A percentile compares a stretch with the other conserved stretches of the same genome.
Conservation (phyloP, 768 basidiomycete genomes). For the Mrakia hoshinonis region DNA sequence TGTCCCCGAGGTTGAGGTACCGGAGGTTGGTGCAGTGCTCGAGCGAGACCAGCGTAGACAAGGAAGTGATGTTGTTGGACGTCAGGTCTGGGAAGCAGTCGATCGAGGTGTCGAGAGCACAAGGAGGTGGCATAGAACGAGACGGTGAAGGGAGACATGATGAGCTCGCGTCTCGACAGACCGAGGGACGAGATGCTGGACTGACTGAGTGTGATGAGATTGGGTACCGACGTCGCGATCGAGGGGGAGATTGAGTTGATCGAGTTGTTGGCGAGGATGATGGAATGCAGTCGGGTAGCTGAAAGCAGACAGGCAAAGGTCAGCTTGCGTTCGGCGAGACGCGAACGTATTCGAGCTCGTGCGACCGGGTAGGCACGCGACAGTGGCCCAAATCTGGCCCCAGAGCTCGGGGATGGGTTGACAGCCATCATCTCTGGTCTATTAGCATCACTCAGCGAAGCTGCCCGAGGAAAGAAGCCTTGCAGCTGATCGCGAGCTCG, state of each 20-base stretch:
- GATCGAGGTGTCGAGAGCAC: background rate
- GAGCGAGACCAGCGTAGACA: conserved; percentile 39
- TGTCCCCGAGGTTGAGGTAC: conserved; percentile 38
- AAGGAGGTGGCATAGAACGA: background rate
- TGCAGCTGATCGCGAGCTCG: no score
- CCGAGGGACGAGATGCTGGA: background rate
- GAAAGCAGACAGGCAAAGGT: background rate
- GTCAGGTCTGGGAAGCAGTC: conserved; percentile 42
- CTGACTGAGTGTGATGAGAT: conserved; percentile 41
- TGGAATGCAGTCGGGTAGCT: conserved; percentile 28
- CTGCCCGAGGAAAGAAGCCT: no score
- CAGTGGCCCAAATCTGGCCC: background rate
- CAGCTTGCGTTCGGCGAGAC: background rate
- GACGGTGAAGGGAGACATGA: background rate
- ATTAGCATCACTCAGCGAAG: no score
- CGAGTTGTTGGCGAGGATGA: conserved; percentile 27
- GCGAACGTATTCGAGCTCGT: background rate
- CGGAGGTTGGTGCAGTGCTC: conserved; percentile 36
- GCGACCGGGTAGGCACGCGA: background rate
- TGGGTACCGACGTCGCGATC: conserved; percentile 35
- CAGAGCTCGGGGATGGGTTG: no score
- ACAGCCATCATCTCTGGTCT: no score
- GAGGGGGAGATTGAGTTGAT: conserved; percentile 26
- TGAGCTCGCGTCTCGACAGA: background rate
- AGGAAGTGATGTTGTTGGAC: conserved; percentile 38